Evolutionary conservation across 495 filamentous ascomycete species (phyloP).

Genomic region (Chaetomium tenue): DNA sequence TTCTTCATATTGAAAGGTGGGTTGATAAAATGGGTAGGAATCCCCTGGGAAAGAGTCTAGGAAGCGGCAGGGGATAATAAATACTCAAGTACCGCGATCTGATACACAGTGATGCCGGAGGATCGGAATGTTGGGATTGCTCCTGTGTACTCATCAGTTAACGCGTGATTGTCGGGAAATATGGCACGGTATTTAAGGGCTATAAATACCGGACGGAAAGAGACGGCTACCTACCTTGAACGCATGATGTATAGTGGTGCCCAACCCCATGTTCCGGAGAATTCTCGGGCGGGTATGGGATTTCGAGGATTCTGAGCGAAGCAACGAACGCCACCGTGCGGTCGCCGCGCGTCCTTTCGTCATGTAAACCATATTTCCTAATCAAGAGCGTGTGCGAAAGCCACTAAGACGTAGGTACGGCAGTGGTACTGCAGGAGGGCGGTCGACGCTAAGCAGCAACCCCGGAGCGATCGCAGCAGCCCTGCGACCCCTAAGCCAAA

Average conservation of each 20-base stretch:
- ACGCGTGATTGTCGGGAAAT: background rate
- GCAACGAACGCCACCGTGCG: slow-evolving; percentile 4
- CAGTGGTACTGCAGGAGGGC: slow-evolving; percentile 6
- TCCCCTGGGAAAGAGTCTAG: background rate
- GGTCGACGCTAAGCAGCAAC: background rate
- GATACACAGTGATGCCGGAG: background rate
- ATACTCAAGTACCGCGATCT: background rate
- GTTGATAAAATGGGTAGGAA: background rate
- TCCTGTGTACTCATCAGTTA: background rate
- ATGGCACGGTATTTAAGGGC: background rate
- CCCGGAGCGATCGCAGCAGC: background rate
- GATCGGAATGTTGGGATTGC: background rate
- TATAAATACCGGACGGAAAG: background rate
- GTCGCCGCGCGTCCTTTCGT: slow-evolving; percentile 22
- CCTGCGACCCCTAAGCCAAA: background rate
- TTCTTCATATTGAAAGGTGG: slow-evolving; percentile 25
- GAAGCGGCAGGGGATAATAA: background rate
- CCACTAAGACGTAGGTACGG: background rate
- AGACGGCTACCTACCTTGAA: background rate
- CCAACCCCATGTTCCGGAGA: background rate
- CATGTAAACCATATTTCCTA: background rate
- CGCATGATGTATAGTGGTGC: background rate
- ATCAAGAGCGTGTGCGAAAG: background rate
- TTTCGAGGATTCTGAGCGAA: background rate
- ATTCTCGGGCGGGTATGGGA: background rate